Percentiles rank a stretch among this genome's conserved stretches.
These are phyloP conservation scores for Tulasnella sp. DNA, from an alignment of 768 basidiomycete species.

Conservation along the genomic window DNA sequence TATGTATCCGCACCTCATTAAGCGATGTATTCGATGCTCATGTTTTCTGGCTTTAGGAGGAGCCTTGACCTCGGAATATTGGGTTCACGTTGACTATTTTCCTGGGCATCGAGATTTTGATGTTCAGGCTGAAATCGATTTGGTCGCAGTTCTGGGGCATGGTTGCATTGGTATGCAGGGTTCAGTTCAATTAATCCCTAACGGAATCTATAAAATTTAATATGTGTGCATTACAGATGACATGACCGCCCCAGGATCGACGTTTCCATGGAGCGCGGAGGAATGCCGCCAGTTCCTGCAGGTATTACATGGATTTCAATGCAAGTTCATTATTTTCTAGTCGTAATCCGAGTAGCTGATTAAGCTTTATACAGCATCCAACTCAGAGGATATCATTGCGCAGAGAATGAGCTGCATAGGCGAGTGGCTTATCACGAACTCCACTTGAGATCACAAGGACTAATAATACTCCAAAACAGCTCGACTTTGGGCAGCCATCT, in stretches of 20 bases:
- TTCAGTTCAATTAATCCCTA: too few relatives aligned
- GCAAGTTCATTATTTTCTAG: too few relatives aligned
- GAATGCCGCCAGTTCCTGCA: not conserved
- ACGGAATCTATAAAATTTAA: too few relatives aligned
- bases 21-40: not conserved
- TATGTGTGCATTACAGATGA: not conserved
- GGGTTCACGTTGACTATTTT: constrained; percentile 12
- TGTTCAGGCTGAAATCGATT: not conserved
- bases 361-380: not conserved
- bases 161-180: constrained; percentile 5
- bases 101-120: not conserved
- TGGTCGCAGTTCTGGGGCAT: not conserved
- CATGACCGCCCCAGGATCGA: constrained; percentile 5
- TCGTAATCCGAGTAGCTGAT: too few relatives aligned
- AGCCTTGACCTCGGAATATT: constrained; percentile 5
- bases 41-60: not conserved
- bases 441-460: not conserved
- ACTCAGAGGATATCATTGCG: not conserved
- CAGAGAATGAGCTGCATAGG: not conserved
- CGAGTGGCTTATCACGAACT: not conserved
- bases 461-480: not conserved
- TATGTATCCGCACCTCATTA: not conserved
- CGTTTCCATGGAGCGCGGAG: not conserved
- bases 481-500: not conserved
- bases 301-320: not conserved